Base-by-base conservation (phyloP, 306 rosid species). In the Medicago ruthenica region DNA sequence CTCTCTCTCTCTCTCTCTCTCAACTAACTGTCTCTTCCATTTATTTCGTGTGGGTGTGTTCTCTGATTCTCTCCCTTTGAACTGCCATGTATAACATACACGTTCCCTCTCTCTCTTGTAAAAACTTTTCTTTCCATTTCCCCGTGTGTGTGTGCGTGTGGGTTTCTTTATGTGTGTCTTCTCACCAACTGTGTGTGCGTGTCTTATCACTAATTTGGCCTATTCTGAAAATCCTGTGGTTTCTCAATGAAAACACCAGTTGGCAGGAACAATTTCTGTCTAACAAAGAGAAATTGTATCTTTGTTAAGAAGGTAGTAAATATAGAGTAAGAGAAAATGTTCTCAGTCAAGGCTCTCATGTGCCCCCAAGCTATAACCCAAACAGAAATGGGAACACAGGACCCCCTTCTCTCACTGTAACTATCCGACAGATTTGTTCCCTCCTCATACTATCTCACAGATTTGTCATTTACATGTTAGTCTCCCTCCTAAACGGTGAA, bases 371-470 rank as follows among this genome's bases (percentile, higher is more conserved):
- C 60, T 54, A 54, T 54, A 54, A 18, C 24, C 60, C 22, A 16
- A 54, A 54, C 60, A 16, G 60, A 17, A 54, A 54, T 54, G 22
- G 60, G 17, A 54, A 54, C 31, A 54, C 60, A 14, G 54, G 54
- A 47, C 54, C 18, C 2, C 54, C 16, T 14, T 47, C 54, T 47
- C 54, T 47, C 54, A 5, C 18, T 47, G 7, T 47, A 14, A 13
- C 54, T 47, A 1, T 47, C 17, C 5, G 8, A 13, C 54, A 5
- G 1, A 34, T 34, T 34, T 34, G 37, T 15, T 60, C 61, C 62
- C 59, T 53, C 62, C 59, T 53, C 59, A 0, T 9, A 7, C 59
- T 53, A 3, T 17, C 59, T 8, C 24, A 1, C 57, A 44, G 48
- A 44, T 16, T 53, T 16, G 59, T 14, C 7, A 14, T 53, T 17